Evolutionary conservation across 73 alveolate species (phyloP), one percentile per base, ranked within the genome.

Genomic region (Tetrahymena borealis): DNA sequence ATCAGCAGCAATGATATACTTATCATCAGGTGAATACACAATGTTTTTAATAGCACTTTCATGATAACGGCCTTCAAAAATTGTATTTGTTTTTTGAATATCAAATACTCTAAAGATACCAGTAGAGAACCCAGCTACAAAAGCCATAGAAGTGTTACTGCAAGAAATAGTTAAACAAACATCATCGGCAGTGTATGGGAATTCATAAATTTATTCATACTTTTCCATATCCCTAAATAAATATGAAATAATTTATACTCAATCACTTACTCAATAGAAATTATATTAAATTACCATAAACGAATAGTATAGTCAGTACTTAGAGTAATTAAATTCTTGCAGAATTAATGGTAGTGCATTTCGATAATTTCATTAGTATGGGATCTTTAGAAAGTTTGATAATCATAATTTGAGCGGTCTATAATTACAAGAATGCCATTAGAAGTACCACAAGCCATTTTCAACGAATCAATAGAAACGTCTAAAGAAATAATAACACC

Each of bases 371-470:
- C 91, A 92, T 95, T 96, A 32, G 99, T 97, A 39, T 98, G 99
- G 8, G 99, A 97, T 98, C 99, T 98, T 33, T 97, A 93, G 12
- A 98, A 93, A 11, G 99, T 98, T 91, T 97, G 96, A 96, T 97
- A 97, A 91, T 97, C 96, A 91, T 98, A 95, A 91, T 92, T 95
- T 91, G 98, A 97, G 15, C 97, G 97, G 96, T 98, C 99, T 28
- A 98, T 94, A 32, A 98, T 92, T 6, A 99, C 99, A 16, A 98
- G 93, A 39, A 98, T 94, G 18, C 99, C 99, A 90, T 98, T 97
- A 6, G 95, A 60, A 39, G 99, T 98, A 9, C 99, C 99, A 95
- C 99, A 98, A 39, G 98, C 96, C 4, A 98, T 97, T 91, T 97
- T 96, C 78, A 97, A 90, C 11, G 99, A 99, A 97, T 98, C 99